Evolutionary conservation across 2,329 filamentous ascomycete species (phyloP), one percentile per base, ranked within the genome.

Genomic region (Dichotomopilus funicola): DNA sequence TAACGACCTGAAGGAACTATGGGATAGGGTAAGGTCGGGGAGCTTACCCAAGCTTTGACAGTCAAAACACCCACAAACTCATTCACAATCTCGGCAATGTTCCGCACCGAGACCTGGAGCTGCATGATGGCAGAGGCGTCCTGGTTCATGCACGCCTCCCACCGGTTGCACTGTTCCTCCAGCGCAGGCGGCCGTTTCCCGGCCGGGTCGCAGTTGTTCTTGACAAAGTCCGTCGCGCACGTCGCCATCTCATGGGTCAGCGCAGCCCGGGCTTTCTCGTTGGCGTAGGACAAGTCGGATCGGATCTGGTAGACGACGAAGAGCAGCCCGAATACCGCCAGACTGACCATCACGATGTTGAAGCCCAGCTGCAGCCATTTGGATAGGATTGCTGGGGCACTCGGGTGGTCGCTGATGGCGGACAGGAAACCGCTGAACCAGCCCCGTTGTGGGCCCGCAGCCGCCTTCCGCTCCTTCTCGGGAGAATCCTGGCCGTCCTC

Each of bases 1-100:
- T 34, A 27, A 27, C 19, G 19, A 3, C 19, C 2, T 27, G 19
- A 3, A 27, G 19, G 3, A 27, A 27, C 19, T 3, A 35, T n/a
- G 3, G 37, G 49, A 38, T 40, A 2, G 6, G n/a, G 9, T 12
- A 19, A 9, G 12, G 5, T n/a, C n/a, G 12, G 33, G n/a, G 8
- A 12, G 10, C 77, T 61, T 70, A 82, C 80, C 73, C 79, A 79
- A 8, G 79, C 78, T 71, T 96, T 96, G 71, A 89, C 87, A 61
- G 87, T 90, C 70, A 97, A 91, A 5, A 89, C 85, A 64, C 95
- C 90, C 4, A 95, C 86, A 69, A 97, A 96, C 65, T 87, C 87
- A 68, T 97, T 96, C 71, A 97, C 86, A 42, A 99, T 95, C 66
- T 90, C 84, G 0, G 92, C 92, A 67, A 96, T 88, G 33, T 91